Percentiles rank a stretch among this genome's conserved stretches.
Conservation (phyloP, 306 rosid species). For the Glycyrrhiza uralensis region DNA sequence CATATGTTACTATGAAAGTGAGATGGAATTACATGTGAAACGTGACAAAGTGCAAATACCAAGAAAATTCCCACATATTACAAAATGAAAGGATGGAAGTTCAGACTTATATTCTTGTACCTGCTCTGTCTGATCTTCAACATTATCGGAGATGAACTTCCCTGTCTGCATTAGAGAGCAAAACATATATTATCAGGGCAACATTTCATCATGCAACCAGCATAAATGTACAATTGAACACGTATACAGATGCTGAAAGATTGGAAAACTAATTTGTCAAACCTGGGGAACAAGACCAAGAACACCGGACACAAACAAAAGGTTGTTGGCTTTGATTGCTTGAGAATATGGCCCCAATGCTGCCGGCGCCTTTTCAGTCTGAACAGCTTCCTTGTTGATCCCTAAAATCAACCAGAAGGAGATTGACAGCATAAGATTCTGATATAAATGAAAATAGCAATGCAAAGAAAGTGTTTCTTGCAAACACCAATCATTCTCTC, state of each 20-base stretch:
- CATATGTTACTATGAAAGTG: neutral
- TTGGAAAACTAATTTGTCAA: neutral
- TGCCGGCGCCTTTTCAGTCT: conserved; percentile 88
- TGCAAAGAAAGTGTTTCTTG: neutral
- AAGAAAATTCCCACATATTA: neutral
- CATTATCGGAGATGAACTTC: conserved; percentile 69
- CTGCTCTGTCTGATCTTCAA: conserved; percentile 96
- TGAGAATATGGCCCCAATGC: conserved; percentile 97
- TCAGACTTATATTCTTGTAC: conserved; percentile 31
- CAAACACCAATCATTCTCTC: neutral
- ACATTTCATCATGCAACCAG: neutral
- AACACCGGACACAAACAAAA: conserved; percentile 79
- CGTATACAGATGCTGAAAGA: neutral
- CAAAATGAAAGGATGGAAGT: neutral
- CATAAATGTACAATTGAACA: neutral
- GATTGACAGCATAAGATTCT: neutral
- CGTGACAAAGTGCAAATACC: neutral
- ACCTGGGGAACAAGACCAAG: conserved; percentile 95
- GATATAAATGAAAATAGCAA: neutral
- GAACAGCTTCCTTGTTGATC: conserved; percentile 75
- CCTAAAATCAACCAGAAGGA: conserved; percentile 35
- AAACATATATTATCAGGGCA: conserved; percentile 8
- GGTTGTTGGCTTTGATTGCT: conserved; percentile 82
- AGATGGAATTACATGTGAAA: neutral
- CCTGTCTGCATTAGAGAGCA: conserved; percentile 58